Percentiles rank a stretch among this genome's conserved stretches.
Conservation (phyloP, 1,139 yeast genomes). For the Hemisphaericaspora subhashii region DNA sequence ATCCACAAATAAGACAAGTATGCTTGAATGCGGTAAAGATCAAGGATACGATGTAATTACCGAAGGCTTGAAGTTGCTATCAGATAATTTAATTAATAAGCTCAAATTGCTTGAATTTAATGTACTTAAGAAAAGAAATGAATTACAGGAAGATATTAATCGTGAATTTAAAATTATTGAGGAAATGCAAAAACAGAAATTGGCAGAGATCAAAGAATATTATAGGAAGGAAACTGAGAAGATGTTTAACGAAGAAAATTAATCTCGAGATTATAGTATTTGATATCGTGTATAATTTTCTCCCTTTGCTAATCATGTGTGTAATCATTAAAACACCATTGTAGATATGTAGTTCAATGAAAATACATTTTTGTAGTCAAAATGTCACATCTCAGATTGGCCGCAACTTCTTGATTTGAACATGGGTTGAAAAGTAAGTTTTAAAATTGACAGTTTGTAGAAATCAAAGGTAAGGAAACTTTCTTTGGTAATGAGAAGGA, state of each 20-base stretch:
- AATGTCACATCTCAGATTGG: too few relatives aligned
- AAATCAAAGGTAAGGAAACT: too few relatives aligned
- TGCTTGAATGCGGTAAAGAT: not conserved
- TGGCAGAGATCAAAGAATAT: constrained; percentile 11
- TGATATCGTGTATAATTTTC: not conserved
- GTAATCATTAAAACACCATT: too few relatives aligned
- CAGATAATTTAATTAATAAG: constrained; percentile 15
- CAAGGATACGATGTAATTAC: constrained; percentile 7
- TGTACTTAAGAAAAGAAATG: constrained; percentile 13
- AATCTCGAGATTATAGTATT: not conserved
- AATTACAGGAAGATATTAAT: constrained; percentile 17
- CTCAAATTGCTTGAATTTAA: constrained; percentile 17
- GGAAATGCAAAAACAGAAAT: constrained; percentile 8
- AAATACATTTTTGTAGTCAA: too few relatives aligned
- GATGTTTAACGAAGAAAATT: constrained; percentile 5
- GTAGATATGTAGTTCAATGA: too few relatives aligned
- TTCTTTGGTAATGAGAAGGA: too few relatives aligned
- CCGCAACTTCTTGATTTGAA: too few relatives aligned
- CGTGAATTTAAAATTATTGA: constrained; percentile 14
- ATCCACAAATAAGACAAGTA: constrained; percentile 7
- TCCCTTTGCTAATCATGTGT: too few relatives aligned
- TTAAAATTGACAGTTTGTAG: too few relatives aligned
- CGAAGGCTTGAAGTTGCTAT: constrained; percentile 13
- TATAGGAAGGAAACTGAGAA: constrained; percentile 13
- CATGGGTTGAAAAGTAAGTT: too few relatives aligned